Percentiles rank a stretch among this genome's conserved stretches.
These are phyloP conservation scores for Didymella pinodella DNA, from an alignment of 2,329 filamentous ascomycete species.

Conservation along the genomic window DNA sequence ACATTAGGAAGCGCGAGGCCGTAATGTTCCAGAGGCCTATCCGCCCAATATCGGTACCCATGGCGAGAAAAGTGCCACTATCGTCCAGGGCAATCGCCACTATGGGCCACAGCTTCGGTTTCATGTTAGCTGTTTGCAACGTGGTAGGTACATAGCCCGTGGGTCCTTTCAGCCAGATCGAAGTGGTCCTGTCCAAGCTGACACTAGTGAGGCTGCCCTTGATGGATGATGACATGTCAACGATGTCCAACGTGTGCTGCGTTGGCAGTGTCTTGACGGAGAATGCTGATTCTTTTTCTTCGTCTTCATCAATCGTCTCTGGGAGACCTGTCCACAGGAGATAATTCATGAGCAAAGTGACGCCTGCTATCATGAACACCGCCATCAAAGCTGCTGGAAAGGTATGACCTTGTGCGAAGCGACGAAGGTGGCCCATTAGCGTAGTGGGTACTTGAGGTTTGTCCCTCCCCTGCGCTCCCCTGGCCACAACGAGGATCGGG, in stretches of 20 bases:
- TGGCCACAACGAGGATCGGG: slow-evolving; percentile 75
- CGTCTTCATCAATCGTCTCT: slow-evolving; percentile 54
- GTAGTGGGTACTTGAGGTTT: slow-evolving; percentile 57
- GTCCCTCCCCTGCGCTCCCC: slow-evolving; percentile 71
- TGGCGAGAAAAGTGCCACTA: slow-evolving; percentile 69
- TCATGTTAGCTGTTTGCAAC: slow-evolving; percentile 45
- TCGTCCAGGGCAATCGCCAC: slow-evolving; percentile 71
- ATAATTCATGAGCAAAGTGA: slow-evolving; percentile 77
- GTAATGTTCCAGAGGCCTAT: slow-evolving; percentile 71
- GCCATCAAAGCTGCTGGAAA: slow-evolving; percentile 70
- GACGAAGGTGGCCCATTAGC: slow-evolving; percentile 61
- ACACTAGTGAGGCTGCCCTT: slow-evolving; percentile 73
- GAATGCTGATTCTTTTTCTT: slow-evolving; percentile 62
- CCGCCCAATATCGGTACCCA: slow-evolving; percentile 66
- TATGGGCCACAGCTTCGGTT: slow-evolving; percentile 56
- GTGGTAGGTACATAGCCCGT: slow-evolving; percentile 41
- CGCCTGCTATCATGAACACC: slow-evolving; percentile 67
- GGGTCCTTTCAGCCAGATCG: slow-evolving; percentile 62
- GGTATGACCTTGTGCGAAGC: slow-evolving; percentile 70
- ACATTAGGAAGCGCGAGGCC: slow-evolving; percentile 65
- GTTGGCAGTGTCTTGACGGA: slow-evolving; percentile 67
- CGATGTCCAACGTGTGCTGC: slow-evolving; percentile 74
- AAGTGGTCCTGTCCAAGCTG: slow-evolving; percentile 73
- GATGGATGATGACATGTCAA: slow-evolving; percentile 67
- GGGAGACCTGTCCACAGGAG: slow-evolving; percentile 71